Percentiles rank a stretch among this genome's conserved stretches.
Evolutionary conservation across 306 rosid genomes (phyloP).

Genomic region (Cucumis melo): DNA sequence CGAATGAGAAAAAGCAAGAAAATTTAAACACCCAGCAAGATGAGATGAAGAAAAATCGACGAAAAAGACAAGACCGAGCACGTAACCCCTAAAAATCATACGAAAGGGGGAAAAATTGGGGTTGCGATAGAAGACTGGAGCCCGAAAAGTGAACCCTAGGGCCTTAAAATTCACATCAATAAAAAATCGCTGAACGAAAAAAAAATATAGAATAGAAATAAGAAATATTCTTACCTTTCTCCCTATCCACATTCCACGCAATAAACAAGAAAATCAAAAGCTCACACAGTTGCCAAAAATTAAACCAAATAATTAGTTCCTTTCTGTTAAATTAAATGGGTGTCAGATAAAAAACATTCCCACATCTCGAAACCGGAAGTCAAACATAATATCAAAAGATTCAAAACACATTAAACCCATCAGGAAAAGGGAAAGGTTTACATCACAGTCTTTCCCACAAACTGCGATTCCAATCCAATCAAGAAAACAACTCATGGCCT

Average conservation of each 20-base stretch:
- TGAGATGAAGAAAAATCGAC: conserved; percentile 22
- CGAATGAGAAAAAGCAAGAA: conserved; percentile 16
- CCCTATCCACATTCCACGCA: conserved; percentile 9
- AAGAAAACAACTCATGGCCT: not conserved
- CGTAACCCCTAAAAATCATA: conserved; percentile 17
- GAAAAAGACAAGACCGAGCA: conserved; percentile 16
- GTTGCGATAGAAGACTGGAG: conserved; percentile 17
- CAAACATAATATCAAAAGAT: not conserved
- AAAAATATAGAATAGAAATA: conserved; percentile 3
- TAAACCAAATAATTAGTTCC: conserved; percentile 9
- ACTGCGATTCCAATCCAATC: conserved; percentile 6
- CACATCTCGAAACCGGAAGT: not conserved
- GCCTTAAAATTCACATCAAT: conserved; percentile 23
- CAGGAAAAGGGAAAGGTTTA: not conserved
- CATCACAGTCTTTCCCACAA: not conserved
- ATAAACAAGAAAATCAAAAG: conserved; percentile 10
- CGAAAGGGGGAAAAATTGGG: conserved; percentile 6
- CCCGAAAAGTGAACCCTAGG: conserved; percentile 41
- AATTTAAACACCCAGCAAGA: conserved; percentile 17
- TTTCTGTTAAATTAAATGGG: conserved; percentile 6
- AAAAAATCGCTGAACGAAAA: not conserved
- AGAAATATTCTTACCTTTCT: conserved; percentile 10
- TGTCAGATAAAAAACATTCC: conserved; percentile 7
- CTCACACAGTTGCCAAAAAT: conserved; percentile 9
- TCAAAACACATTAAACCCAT: not conserved